Evolutionary conservation across 768 basidiomycete species (phyloP).

Genomic region (Podaxis sp.): DNA sequence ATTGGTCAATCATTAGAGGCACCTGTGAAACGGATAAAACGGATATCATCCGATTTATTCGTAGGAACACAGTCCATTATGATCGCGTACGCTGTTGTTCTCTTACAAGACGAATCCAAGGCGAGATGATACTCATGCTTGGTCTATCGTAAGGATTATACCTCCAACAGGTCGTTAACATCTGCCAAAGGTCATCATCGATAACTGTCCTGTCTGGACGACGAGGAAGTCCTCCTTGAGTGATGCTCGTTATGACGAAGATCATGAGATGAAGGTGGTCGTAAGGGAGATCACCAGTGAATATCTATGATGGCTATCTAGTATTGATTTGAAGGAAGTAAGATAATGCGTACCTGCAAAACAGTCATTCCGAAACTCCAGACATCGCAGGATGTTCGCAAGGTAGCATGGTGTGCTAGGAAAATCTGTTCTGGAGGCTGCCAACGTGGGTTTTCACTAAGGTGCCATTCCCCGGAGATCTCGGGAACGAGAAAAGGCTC

Average conservation of each 20-base stretch:
- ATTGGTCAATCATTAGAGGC: no score
- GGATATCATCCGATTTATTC: not conserved
- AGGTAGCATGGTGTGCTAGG: not conserved
- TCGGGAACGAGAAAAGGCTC: not conserved
- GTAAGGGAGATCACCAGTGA: constrained; percentile 1
- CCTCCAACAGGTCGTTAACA: constrained; percentile 1
- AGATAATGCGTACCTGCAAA: constrained; percentile 1
- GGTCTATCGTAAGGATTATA: not conserved
- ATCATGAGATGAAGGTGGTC: not conserved
- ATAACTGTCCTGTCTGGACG: not conserved
- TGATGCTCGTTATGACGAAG: not conserved
- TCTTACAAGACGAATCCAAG: constrained; percentile 9
- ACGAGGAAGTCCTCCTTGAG: not conserved
- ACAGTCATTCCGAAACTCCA: constrained; percentile 15
- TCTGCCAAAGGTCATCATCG: not conserved
- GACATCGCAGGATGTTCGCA: constrained; percentile 5
- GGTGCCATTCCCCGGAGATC: not conserved
- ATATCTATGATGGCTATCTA: not conserved
- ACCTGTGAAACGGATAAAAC: no score
- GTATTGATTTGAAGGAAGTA: not conserved
- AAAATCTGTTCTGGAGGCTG: constrained; percentile 7
- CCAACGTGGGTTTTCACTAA: not conserved
- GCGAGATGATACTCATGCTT: not conserved
- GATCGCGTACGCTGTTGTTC: not conserved
- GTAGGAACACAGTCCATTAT: not conserved